phyloP scores from a whole-genome alignment of 2,329 filamentous ascomycete species.

The Arthrinium phaeospermum region DNA sequence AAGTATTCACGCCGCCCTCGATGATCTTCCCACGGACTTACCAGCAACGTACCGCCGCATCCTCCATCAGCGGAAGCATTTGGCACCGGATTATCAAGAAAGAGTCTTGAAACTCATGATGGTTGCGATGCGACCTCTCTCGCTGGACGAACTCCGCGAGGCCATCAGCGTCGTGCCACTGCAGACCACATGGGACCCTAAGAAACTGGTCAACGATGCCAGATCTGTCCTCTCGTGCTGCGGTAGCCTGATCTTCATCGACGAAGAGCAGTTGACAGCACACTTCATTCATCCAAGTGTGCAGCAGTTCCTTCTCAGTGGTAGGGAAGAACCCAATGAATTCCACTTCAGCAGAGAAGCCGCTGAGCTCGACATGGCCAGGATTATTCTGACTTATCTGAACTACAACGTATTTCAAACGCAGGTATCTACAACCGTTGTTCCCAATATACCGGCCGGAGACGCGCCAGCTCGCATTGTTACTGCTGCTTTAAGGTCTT shows the following conservation, averaged over 20 bases:
- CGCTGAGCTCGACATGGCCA: neutral
- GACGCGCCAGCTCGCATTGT: neutral
- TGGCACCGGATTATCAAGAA: slow-evolving; percentile 31
- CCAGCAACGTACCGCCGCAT: slow-evolving; percentile 40
- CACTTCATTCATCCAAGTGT: slow-evolving; percentile 44
- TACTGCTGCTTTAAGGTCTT: neutral
- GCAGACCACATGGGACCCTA: slow-evolving; percentile 28
- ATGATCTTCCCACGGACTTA: slow-evolving; percentile 38
- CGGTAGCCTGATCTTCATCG: slow-evolving; percentile 41
- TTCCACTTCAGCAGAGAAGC: neutral
- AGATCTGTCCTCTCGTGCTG: slow-evolving; percentile 36
- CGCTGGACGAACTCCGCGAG: slow-evolving; percentile 43
- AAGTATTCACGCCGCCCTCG: slow-evolving; percentile 39
- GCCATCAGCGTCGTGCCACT: slow-evolving; percentile 44
- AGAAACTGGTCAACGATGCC: slow-evolving; percentile 35
- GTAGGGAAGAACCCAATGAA: neutral
- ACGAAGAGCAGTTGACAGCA: slow-evolving; percentile 41
- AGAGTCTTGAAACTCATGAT: slow-evolving; percentile 40
- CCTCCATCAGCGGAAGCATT: slow-evolving; percentile 30
- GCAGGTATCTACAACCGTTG: neutral
- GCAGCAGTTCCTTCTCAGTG: slow-evolving; percentile 38
- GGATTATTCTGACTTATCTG: neutral
- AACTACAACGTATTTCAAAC: neutral
- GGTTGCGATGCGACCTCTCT: slow-evolving; percentile 38
- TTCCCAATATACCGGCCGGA: neutral